Conservation (phyloP, 345 rosid species). For the Syzygium aqueum region DNA sequence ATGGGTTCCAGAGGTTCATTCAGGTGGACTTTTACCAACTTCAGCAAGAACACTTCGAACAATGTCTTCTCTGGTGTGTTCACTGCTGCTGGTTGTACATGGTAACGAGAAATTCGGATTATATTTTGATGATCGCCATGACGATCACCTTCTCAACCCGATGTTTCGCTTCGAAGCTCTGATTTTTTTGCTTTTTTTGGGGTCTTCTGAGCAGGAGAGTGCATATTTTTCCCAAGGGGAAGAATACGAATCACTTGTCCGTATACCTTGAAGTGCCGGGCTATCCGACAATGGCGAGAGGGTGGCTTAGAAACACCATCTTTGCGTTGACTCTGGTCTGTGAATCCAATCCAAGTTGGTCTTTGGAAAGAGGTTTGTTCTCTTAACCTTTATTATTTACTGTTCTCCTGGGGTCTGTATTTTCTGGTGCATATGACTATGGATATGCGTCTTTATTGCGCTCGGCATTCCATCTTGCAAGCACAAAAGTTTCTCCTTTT, state of each 20-base stretch:
- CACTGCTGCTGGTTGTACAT: slow-evolving; percentile 32
- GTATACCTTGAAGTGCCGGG: not conserved
- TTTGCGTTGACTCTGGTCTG: not conserved
- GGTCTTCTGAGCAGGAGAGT: slow-evolving; percentile 18
- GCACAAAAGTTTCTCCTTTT: not conserved
- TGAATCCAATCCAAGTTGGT: not conserved
- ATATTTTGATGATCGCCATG: not conserved
- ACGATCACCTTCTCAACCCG: not conserved
- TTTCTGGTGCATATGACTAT: not conserved
- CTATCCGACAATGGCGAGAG: not conserved
- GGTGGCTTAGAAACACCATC: not conserved
- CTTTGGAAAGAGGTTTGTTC: not conserved
- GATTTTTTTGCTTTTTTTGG: too few species aligned
- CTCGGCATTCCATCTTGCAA: not conserved
- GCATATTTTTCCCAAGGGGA: slow-evolving; percentile 1
- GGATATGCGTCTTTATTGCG: not conserved
- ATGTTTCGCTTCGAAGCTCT: not conserved
- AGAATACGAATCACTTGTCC: not conserved
- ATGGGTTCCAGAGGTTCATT: slow-evolving; percentile 22
- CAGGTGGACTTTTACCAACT: slow-evolving; percentile 35
- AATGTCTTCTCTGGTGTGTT: slow-evolving; percentile 33
- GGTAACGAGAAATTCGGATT: slow-evolving; percentile 6
- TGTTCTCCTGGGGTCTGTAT: not conserved
- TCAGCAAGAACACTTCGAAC: slow-evolving; percentile 25
- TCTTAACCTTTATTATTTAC: not conserved